phyloP scores from a whole-genome alignment of 2,329 filamentous ascomycete genomes.

The Didymella segeticola region DNA sequence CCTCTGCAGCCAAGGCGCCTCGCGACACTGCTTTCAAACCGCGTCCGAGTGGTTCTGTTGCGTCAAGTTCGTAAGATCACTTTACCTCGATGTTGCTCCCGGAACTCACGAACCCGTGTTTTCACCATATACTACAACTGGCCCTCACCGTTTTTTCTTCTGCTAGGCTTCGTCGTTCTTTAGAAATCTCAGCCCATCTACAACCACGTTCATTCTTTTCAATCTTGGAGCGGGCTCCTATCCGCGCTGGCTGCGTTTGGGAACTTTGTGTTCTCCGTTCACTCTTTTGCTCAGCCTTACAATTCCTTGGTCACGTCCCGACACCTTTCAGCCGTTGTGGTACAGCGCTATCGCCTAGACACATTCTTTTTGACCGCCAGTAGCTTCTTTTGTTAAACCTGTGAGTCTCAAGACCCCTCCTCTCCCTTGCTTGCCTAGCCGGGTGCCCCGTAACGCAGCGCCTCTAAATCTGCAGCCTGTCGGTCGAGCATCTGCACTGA shows the following conservation, averaged over 20 bases:
- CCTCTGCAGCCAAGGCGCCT: slow-evolving; percentile 51
- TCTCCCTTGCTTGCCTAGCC: slow-evolving; percentile 36
- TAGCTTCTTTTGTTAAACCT: slow-evolving; percentile 12
- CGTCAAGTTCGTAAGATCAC: slow-evolving; percentile 44
- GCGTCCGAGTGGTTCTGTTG: slow-evolving; percentile 46
- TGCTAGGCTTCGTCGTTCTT: slow-evolving; percentile 51
- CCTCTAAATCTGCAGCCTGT: slow-evolving; percentile 30
- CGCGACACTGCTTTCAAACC: slow-evolving; percentile 50
- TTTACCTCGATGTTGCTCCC: slow-evolving; percentile 39
- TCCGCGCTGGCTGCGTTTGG: slow-evolving; percentile 48
- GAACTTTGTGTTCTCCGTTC: slow-evolving; percentile 47
- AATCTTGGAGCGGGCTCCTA: slow-evolving; percentile 51
- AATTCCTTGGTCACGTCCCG: slow-evolving; percentile 33
- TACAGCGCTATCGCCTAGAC: slow-evolving; percentile 44
- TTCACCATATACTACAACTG: slow-evolving; percentile 46
- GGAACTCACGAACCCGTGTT: slow-evolving; percentile 41
- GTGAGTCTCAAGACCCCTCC: slow-evolving; percentile 36
- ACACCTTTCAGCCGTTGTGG: slow-evolving; percentile 38
- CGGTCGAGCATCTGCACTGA: slow-evolving; percentile 23
- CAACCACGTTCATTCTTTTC: slow-evolving; percentile 41
- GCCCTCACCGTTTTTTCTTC: slow-evolving; percentile 41
- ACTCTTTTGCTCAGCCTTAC: slow-evolving; percentile 44
- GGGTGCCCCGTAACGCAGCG: slow-evolving; percentile 25
- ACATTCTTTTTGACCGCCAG: slow-evolving; percentile 42
- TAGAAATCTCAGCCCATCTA: slow-evolving; percentile 40